Percentiles rank a stretch among this genome's conserved stretches.
phyloP scores from a whole-genome alignment of 305 asterid genomes.

The Fraxinus latifolia region DNA sequence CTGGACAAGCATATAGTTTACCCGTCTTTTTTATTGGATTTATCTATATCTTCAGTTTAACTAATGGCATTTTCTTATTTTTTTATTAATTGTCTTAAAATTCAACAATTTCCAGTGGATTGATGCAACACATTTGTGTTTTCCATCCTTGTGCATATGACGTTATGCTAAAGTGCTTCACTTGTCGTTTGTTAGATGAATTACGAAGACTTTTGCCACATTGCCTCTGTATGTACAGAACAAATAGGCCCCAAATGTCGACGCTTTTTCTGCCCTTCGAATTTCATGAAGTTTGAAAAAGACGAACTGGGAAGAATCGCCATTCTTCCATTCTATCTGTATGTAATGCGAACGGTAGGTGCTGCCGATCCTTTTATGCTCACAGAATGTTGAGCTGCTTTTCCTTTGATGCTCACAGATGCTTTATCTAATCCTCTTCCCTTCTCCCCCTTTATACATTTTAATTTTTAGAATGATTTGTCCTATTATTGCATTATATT shows the following conservation, averaged over 20 bases:
- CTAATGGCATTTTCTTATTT: not conserved
- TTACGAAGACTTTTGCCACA: constrained; percentile 99
- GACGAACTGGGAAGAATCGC: constrained; percentile 98
- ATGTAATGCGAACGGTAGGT: constrained; percentile 96
- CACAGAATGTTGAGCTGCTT: not conserved
- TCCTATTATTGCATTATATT: not conserved
- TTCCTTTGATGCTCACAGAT: not conserved
- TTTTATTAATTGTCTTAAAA: not conserved
- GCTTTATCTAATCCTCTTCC: not conserved
- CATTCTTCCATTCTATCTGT: constrained; percentile 94
- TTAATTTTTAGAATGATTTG: not conserved
- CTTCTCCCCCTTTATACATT: not conserved
- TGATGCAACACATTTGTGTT: not conserved
- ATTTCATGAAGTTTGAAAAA: constrained; percentile 99
- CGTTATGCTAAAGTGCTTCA: constrained; percentile 34
- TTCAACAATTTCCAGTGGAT: not conserved
- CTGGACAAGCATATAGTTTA: too few species aligned
- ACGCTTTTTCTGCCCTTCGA: constrained; percentile 95
- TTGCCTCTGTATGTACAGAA: constrained; percentile 96
- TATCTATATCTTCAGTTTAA: constrained; percentile 1
- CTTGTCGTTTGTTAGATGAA: constrained; percentile 68
- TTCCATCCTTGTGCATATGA: constrained; percentile 20
- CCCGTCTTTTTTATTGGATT: not conserved
- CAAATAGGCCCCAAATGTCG: constrained; percentile 98
- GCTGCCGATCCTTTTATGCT: constrained; percentile 20